A percentile compares a stretch with the other conserved stretches of the same genome.
Evolutionary conservation across 441 rosid genomes (phyloP).

Genomic region (Populus tomentosa): DNA sequence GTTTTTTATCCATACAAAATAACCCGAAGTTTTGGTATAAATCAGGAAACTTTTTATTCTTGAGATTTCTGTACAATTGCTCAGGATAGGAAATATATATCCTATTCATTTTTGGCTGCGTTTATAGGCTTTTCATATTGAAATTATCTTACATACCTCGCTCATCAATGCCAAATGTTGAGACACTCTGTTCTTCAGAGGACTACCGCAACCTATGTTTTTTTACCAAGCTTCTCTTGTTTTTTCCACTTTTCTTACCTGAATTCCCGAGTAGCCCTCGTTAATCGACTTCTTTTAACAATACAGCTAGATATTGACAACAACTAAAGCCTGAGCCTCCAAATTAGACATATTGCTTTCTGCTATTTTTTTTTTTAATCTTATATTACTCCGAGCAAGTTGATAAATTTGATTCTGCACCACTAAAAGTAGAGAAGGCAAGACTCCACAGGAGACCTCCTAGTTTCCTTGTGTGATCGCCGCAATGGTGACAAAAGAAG

Average conservation of each 20-base stretch:
- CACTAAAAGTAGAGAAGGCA: not conserved
- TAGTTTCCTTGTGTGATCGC: constrained; percentile 4
- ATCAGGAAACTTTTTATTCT: no score
- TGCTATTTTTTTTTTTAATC: not conserved
- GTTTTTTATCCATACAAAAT: no score
- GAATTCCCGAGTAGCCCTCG: not conserved
- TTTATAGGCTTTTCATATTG: no score
- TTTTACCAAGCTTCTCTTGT: not conserved
- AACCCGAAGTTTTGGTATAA: no score
- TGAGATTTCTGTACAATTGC: no score
- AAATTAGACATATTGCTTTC: not conserved
- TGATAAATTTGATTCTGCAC: constrained; percentile 5
- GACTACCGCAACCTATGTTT: constrained; percentile 13
- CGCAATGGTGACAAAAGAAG: constrained; percentile 3
- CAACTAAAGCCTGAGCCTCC: not conserved
- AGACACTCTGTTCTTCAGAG: constrained; percentile 20
- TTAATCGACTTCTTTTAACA: not conserved
- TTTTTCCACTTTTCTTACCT: not conserved
- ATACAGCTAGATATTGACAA: no score
- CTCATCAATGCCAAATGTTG: constrained; percentile 13
- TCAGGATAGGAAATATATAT: no score
- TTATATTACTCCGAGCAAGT: not conserved
- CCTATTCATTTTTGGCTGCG: no score
- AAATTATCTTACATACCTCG: not conserved
- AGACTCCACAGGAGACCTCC: constrained; percentile 8